Evolutionary conservation across 306 rosid genomes (phyloP).

Genomic region (Urtica urens): DNA sequence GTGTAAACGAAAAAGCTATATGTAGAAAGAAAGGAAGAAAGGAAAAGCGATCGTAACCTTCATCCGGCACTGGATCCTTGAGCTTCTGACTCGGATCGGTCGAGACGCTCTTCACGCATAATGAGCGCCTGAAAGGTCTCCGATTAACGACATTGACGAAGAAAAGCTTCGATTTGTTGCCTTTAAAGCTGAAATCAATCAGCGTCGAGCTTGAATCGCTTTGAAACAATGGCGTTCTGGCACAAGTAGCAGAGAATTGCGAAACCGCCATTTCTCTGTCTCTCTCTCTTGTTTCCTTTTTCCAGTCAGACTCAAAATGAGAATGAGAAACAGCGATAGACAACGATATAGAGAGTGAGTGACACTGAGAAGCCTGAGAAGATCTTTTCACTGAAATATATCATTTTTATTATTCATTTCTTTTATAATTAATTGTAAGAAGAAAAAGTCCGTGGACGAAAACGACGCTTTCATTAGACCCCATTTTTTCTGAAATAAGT

Average conservation of each 20-base stretch:
- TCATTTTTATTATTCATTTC: not conserved
- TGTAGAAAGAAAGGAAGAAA: not conserved
- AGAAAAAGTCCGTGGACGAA: not conserved
- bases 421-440: not conserved
- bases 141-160: slow-evolving; percentile 23
- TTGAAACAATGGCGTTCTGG: slow-evolving; percentile 23
- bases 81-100: slow-evolving; percentile 34
- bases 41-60: slow-evolving; percentile 34
- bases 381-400: too few species aligned
- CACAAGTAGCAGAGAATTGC: slow-evolving; percentile 36
- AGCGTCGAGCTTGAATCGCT: slow-evolving; percentile 30
- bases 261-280: slow-evolving; percentile 49
- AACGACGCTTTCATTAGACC: slow-evolving; percentile 20
- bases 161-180: slow-evolving; percentile 31
- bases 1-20: not conserved
- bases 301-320: too few species aligned
- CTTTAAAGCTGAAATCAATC: slow-evolving; percentile 22
- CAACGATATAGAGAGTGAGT: not conserved
- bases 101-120: slow-evolving; percentile 37
- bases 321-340: slow-evolving; percentile 3
- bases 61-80: slow-evolving; percentile 31
- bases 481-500: not conserved
- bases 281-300: slow-evolving; percentile 7
- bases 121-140: slow-evolving; percentile 21
- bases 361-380: not conserved